Conservation (phyloP, 2,329 filamentous ascomycete species). For the Epichloe coenophiala region DNA sequence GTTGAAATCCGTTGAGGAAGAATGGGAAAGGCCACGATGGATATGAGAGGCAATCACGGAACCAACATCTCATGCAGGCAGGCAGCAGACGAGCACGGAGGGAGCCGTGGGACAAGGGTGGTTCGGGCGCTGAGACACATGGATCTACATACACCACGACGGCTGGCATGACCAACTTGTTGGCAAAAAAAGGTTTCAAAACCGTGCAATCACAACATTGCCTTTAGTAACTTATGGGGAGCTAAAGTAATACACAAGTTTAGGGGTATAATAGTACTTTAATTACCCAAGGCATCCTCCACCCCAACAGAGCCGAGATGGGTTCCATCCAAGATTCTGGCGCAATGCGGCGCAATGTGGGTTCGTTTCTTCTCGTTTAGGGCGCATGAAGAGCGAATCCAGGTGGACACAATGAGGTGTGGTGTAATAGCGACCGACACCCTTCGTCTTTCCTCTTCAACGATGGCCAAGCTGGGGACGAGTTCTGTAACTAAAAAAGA, state of each 20-base stretch:
- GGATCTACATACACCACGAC: constrained; percentile 1
- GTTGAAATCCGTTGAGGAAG: too few species aligned
- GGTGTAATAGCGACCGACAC: too few species aligned
- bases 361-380: too few species aligned
- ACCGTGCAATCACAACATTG: neutral
- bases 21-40: too few species aligned
- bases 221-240: too few species aligned
- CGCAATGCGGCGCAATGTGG: neutral
- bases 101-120: constrained; percentile 7
- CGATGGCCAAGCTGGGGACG: neutral
- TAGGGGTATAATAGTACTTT: too few species aligned
- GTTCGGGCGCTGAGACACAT: constrained; percentile 9
- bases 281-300: too few species aligned
- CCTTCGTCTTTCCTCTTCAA: neutral
- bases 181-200: neutral
- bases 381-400: too few species aligned
- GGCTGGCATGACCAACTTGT: neutral
- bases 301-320: neutral
- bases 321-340: neutral
- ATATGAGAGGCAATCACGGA: too few species aligned
- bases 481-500: neutral
- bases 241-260: too few species aligned
- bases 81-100: neutral
- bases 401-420: too few species aligned
- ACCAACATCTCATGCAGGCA: neutral